Conservation (phyloP, 2,329 filamentous ascomycete genomes). For the Cucurbitaria berberidis region DNA sequence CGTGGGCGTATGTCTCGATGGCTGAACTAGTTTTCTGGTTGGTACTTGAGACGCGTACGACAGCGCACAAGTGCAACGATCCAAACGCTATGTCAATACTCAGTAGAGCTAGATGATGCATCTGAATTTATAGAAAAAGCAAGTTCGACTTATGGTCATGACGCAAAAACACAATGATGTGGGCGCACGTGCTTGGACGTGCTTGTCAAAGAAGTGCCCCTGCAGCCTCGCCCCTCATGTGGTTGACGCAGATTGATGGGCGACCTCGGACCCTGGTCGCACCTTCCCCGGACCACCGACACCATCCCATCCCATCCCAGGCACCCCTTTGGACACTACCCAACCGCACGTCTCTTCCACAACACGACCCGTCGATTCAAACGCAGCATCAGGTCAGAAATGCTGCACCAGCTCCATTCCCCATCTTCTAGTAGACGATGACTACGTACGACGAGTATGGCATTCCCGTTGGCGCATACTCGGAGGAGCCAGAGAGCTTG, state of each 20-base stretch:
- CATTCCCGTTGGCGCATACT: slow-evolving; percentile 46
- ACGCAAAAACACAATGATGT: too few species aligned
- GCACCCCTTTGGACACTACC: slow-evolving; percentile 25
- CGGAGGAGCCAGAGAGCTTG: slow-evolving; percentile 45
- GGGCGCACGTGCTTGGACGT: too few species aligned
- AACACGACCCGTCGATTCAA: slow-evolving; percentile 14
- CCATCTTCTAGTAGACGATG: slow-evolving; percentile 32
- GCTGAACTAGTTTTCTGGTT: too few species aligned
- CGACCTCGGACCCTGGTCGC: slow-evolving; percentile 15
- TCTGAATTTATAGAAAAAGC: too few species aligned
- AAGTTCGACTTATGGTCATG: too few species aligned
- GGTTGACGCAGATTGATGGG: slow-evolving; percentile 3
- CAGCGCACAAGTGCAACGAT: too few species aligned
- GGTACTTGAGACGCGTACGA: too few species aligned
- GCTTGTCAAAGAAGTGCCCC: slow-evolving; percentile 1
- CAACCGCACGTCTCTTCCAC: slow-evolving; percentile 14
- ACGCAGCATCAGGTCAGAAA: slow-evolving; percentile 15
- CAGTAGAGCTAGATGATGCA: too few species aligned
- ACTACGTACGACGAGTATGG: slow-evolving; percentile 50
- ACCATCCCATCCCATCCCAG: neutral
- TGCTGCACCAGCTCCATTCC: slow-evolving; percentile 33
- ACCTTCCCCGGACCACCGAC: neutral
- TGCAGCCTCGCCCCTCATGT: slow-evolving; percentile 6
- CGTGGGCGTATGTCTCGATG: too few species aligned
- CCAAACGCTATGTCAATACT: too few species aligned